Base-by-base conservation (phyloP, 2,329 filamentous ascomycete species). In the Neopestalotiopsis rosae region DNA sequence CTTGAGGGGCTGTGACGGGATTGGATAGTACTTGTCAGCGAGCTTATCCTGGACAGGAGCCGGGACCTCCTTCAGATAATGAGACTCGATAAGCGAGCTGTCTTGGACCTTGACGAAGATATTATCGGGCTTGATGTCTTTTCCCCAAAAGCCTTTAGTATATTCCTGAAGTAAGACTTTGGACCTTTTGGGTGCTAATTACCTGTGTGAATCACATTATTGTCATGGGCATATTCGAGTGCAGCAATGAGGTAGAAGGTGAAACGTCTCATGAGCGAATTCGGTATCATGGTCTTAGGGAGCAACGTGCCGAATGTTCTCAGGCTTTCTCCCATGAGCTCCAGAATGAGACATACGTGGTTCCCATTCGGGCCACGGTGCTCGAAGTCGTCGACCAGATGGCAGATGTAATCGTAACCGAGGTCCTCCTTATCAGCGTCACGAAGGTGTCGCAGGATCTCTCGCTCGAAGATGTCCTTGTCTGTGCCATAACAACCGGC, bases 341-440 rank as follows among this genome's bases (percentile, higher is more conserved):
- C 71, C 32, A 77, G 65, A 0, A 77, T 71, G 10, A 76, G 71
- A 65, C 75, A 76, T n/a, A 73, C 68, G 42, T 77, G 74, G 13
- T 10, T 70, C 14, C 75, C 74, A 63, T 74, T 73, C 24, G 72
- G 73, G 1, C 74, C 72, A 24, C 68, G 24, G 20, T 74, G 68
- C 59, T 71, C 70, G 42, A 77, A 77, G 17, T 72, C 68, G 34
- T 76, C 76, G 6, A 72, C 38, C 1, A 77, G 72, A 32, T 72
- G 71, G 62, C 68, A 67, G 10, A 76, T 61, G 63, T 75, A 71
- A 5, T 59, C 49, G 63, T 72, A 74, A 4, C 74, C 75, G 3
- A 61, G 1, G 6, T 69, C 66, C 2, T 42, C 49, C 14, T 49
- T 59, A 34, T 61, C 30, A 5, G 64, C 69, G 9, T 65, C 45